A percentile compares a stretch with the other conserved stretches of the same genome.
Evolutionary conservation across 306 rosid species (phyloP).

Genomic region (Glycine latifolia): DNA sequence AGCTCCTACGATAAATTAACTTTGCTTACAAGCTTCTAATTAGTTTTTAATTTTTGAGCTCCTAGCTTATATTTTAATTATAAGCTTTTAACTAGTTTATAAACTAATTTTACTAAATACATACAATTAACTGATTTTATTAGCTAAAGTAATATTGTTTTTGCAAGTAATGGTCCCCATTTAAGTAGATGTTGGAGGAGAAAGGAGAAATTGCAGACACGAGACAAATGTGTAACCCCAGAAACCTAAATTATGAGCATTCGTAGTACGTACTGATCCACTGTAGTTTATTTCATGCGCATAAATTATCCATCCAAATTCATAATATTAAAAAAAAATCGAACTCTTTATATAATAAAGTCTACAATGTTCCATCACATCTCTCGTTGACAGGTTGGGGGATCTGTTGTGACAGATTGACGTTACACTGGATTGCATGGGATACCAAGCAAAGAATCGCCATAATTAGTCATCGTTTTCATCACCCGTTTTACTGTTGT

Average conservation of each 20-base stretch:
- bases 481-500: slow-evolving; percentile 15
- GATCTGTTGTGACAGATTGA: slow-evolving; percentile 34
- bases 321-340: neutral
- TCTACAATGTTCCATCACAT: slow-evolving; percentile 31
- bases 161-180: no score
- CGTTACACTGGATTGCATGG: neutral
- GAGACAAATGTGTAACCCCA: neutral
- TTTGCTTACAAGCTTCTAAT: no score
- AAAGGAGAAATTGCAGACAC: no score
- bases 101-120: no score
- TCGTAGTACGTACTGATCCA: neutral
- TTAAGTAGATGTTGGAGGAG: no score
- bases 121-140: no score
- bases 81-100: no score
- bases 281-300: neutral
- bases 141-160: no score
- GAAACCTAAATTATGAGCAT: neutral
- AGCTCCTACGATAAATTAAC: no score
- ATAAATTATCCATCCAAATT: neutral
- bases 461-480: slow-evolving; percentile 14
- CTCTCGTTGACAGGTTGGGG: slow-evolving; percentile 28
- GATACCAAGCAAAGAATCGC: slow-evolving; percentile 13
- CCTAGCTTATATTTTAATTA: no score
- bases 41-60: no score
- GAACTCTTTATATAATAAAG: neutral